phyloP scores from a whole-genome alignment of 768 basidiomycete species.

The Termitomyces sp. region DNA sequence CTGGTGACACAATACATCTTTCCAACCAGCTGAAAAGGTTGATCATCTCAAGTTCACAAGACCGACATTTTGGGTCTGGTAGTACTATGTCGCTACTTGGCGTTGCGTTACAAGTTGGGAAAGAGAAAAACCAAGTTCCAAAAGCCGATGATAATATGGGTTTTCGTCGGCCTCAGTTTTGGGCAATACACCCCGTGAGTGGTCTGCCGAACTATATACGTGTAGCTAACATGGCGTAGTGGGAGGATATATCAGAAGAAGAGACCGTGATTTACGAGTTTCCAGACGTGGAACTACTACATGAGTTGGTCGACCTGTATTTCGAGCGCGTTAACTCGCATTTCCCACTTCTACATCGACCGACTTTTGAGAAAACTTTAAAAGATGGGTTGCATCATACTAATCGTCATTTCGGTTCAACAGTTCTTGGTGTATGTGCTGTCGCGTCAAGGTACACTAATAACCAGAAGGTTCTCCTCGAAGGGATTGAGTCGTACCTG shows the following conservation, averaged over 20 bases:
- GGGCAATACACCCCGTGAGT: slow-evolving; percentile 15
- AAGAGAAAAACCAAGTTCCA: slow-evolving; percentile 1
- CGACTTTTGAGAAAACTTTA: slow-evolving; percentile 52
- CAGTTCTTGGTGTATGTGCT: slow-evolving; percentile 64
- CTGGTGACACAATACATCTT: slow-evolving; percentile 9
- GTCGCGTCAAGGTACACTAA: slow-evolving; percentile 55
- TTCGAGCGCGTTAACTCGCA: slow-evolving; percentile 49
- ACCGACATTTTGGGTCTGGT: slow-evolving; percentile 16
- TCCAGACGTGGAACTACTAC: slow-evolving; percentile 46
- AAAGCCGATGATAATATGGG: not conserved
- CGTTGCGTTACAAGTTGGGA: slow-evolving; percentile 14
- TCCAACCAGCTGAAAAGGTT: slow-evolving; percentile 12
- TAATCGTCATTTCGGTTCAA: slow-evolving; percentile 46
- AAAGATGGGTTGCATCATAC: slow-evolving; percentile 40
- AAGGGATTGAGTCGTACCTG: slow-evolving; percentile 31
- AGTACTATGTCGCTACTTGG: slow-evolving; percentile 15
- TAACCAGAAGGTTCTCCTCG: slow-evolving; percentile 34
- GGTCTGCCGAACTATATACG: not conserved
- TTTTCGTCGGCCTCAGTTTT: slow-evolving; percentile 12
- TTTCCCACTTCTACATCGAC: slow-evolving; percentile 63
- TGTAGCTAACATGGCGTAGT: slow-evolving; percentile 22
- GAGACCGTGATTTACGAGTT: slow-evolving; percentile 27
- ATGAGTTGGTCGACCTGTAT: slow-evolving; percentile 48
- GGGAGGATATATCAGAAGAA: slow-evolving; percentile 27
- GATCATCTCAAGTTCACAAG: slow-evolving; percentile 7